Base-by-base conservation (phyloP, 1,139 yeast genomes). In the Hansenula lynferdii region DNA sequence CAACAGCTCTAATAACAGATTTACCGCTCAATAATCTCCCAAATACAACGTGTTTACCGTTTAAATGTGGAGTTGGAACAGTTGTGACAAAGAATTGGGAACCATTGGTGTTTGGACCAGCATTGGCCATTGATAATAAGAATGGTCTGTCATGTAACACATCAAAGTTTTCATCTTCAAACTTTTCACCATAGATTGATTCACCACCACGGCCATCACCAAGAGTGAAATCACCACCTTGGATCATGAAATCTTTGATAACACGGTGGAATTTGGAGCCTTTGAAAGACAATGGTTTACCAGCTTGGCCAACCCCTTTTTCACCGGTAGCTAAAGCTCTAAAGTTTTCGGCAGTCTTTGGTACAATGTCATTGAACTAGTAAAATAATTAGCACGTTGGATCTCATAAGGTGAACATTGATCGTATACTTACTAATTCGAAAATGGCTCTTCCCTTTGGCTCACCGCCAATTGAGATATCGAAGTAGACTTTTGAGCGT, bases 201-300 rank as follows among this genome's bases (percentile, higher is more conserved):
- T 85, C 95, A 40, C 97, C 97, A 31, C 97, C 97, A 27, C 92
- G 85, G 23, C 97, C 97, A 50, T 84, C 69, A 19, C 84, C 86
- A 47, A 77, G 80, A 33, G 97, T 89, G 68, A 90, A 90, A 58
- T 92, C 98, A 55, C 98, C 98, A 60, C 97, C 97, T 66, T 89
- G 97, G 54, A 85, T 75, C 97, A 90, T 90, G 60, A 89, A 89
- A 28, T 77, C 78, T 59, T 85, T 84, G 60, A 94, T 94, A 25
- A 94, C 94, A 50, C 99, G 75, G 65, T 94, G 98, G 72, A 94
- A 90, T 12, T 72, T 69, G 8, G 94, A 81, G 28, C 85, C 85
- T 61, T 89, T 85, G 71, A 79, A 92, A 42, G 70, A 67, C 45
- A 85, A 69, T 8, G 86, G 86, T 46, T 76, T 71, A 10, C 89